Evolutionary conservation across 495 filamentous ascomycete species (phyloP).

Genomic region (Tuber calosporum): DNA sequence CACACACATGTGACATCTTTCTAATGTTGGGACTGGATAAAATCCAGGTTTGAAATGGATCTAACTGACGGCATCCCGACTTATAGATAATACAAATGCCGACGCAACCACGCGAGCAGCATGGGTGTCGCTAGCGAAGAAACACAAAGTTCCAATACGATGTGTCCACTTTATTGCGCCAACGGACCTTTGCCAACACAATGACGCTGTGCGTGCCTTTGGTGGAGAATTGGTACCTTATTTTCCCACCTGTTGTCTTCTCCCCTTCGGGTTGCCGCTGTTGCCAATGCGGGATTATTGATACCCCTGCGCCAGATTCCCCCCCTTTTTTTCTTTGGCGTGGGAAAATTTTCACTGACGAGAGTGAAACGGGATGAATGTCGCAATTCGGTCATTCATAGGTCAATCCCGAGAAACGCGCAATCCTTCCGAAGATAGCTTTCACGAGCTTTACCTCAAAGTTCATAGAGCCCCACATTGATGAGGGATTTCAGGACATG

Average conservation of each 20-base stretch:
- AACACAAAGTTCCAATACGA: constrained; percentile 65
- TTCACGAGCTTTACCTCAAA: constrained; percentile 65
- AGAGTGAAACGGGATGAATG: background rate
- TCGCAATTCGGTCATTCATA: constrained; percentile 37
- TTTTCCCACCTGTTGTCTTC: constrained; percentile 33
- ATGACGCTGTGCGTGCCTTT: constrained; percentile 73
- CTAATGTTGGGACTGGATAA: constrained; percentile 20
- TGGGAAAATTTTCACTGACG: constrained; percentile 3
- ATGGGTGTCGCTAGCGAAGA: constrained; percentile 68
- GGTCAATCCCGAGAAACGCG: constrained; percentile 76
- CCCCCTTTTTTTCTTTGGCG: background rate
- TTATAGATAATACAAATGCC: constrained; percentile 84
- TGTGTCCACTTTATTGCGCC: constrained; percentile 77
- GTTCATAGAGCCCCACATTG: constrained; percentile 61
- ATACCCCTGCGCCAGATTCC: background rate
- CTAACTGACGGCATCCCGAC: constrained; percentile 28
- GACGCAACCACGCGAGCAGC: constrained; percentile 63
- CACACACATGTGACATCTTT: constrained; percentile 16
- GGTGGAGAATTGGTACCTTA: constrained; percentile 50
- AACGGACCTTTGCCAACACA: constrained; percentile 72
- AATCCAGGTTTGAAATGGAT: constrained; percentile 19
- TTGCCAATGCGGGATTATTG: background rate
- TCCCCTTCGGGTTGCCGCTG: constrained; percentile 15
- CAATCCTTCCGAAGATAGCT: constrained; percentile 66
- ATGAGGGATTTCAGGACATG: constrained; percentile 82